These are phyloP conservation scores for Epithele typhae DNA, from an alignment of 768 basidiomycete species.

Conservation along the genomic window DNA sequence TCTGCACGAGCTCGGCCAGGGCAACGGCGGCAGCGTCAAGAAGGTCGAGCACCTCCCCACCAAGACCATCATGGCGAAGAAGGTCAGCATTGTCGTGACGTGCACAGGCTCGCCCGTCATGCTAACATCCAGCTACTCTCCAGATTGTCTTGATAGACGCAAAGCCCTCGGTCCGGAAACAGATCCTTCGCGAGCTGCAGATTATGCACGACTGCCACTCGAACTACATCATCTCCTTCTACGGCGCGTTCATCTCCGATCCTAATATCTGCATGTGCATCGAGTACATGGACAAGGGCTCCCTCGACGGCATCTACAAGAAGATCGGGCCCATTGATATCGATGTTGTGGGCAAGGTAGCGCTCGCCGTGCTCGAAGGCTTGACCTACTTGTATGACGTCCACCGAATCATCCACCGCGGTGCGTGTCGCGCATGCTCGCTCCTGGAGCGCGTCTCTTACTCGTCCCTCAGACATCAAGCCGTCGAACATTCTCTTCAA, in stretches of 20 bases:
- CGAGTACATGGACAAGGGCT: conserved; percentile 95
- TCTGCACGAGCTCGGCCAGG: conserved; percentile 86
- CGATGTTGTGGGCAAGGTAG: conserved; percentile 88
- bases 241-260: conserved; percentile 93
- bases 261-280: conserved; percentile 99
- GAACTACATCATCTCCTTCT: conserved; percentile 93
- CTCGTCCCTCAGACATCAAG: conserved; percentile 79
- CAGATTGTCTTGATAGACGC: conserved; percentile 96
- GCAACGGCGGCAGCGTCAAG: conserved; percentile 97
- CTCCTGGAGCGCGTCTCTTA: neutral
- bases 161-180: conserved; percentile 93
- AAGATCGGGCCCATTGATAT: conserved; percentile 91
- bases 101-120: neutral
- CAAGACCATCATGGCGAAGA: conserved; percentile 95
- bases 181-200: conserved; percentile 95
- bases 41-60: conserved; percentile 92
- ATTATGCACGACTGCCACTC: conserved; percentile 99
- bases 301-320: conserved; percentile 94
- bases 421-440: conserved; percentile 43
- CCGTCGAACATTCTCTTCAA: conserved; percentile 97
- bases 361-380: conserved; percentile 92
- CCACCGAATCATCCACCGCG: conserved; percentile 97
- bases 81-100: conserved; percentile 50
- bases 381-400: conserved; percentile 96
- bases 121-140: neutral